Base-by-base conservation (phyloP, 192 early-diverging fungal genomes). In the Mortierella claussenii region DNA sequence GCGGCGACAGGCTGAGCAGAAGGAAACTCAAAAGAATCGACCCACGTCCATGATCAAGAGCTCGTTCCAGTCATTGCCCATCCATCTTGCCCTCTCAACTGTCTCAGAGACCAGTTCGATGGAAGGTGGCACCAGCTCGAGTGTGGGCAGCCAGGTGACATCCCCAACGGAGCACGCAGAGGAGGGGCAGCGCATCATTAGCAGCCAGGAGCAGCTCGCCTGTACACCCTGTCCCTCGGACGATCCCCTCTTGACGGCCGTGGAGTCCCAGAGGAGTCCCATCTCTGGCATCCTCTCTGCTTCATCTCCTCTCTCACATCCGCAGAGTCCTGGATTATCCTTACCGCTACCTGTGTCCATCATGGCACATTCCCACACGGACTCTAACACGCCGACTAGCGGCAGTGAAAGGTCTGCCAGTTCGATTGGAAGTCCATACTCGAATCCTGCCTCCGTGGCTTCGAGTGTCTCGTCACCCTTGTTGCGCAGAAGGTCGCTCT, bases 11-110 rank as follows among this genome's bases (percentile, higher is more conserved):
- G 73, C 51, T 12, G 24, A 48, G 8, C 32, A 32, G 5, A 51
- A 32, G 20, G 64, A 67, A 24, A 20, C 37, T 10, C 64, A 55
- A 36, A 60, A 54, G 53, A 32, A 65, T 27, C 57, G 73, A 33
- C 73, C 73, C 5, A 76, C 64, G 2, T 76, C 73, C 1, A 76
- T 76, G 52, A 56, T 76, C 31, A 46, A 54, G 17, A 30, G 27
- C 4, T 21, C 44, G 3, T 67, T 32, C 28, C 26, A 60, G 23
- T 44, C 65, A 4, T 2, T 42, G 4, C 48, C 44, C 7, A 20
- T 71, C 31, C 27, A 48, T 13, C 13, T 55, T n/a, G 24, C 28
- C 5, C 55, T 76, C 23, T 53, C 55, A 3, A 61, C 73, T 1
- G 64, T 76, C 1, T 60, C 63, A 2, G 73, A 76, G 52, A 42